A percentile compares a stretch with the other conserved stretches of the same genome.
Evolutionary conservation across 768 basidiomycete genomes (phyloP).

Genomic region (Trichaptum fuscoviolaceum): DNA sequence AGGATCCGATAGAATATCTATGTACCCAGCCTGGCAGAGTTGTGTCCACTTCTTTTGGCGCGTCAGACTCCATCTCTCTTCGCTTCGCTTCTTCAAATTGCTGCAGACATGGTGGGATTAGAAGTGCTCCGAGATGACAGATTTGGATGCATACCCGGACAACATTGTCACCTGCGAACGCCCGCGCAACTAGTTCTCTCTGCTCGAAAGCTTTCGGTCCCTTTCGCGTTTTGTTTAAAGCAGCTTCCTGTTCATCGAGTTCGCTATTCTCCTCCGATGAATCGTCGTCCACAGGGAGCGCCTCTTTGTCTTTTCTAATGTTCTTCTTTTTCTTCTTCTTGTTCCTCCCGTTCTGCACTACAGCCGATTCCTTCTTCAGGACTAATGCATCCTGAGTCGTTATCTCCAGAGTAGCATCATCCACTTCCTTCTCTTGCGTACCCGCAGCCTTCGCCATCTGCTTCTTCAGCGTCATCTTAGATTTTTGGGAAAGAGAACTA

Average conservation of each 20-base stretch:
- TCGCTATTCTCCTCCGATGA: conserved; percentile 60
- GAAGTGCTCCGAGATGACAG: conserved; percentile 1
- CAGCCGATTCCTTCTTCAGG: conserved; percentile 2
- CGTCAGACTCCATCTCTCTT: conserved; percentile 79
- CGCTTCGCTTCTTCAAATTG: conserved; percentile 84
- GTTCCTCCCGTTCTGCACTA: conserved; percentile 19
- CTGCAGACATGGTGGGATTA: conserved; percentile 31
- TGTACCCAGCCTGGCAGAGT: conserved; percentile 94
- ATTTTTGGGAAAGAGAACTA: conserved; percentile 55
- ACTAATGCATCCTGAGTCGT: conserved; percentile 47
- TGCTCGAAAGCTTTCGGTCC: conserved; percentile 70
- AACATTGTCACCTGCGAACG: conserved; percentile 97
- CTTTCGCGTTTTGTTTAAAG: conserved; percentile 36
- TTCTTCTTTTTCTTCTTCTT: conserved; percentile 15
- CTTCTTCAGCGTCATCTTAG: conserved; percentile 73
- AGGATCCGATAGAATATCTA: conserved; percentile 11
- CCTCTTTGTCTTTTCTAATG: conserved; percentile 4
- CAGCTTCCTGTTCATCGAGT: conserved; percentile 62
- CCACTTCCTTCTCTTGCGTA: conserved; percentile 52
- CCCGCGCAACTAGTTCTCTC: conserved; percentile 86
- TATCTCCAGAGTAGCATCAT: conserved; percentile 81
- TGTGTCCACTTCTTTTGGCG: conserved; percentile 81
- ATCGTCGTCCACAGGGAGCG: conserved; percentile 26
- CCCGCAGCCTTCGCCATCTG: conserved; percentile 48
- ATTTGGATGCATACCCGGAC: conserved; percentile 55